phyloP scores from a whole-genome alignment of 495 filamentous ascomycete genomes.

The Aspergillus campestris region DNA sequence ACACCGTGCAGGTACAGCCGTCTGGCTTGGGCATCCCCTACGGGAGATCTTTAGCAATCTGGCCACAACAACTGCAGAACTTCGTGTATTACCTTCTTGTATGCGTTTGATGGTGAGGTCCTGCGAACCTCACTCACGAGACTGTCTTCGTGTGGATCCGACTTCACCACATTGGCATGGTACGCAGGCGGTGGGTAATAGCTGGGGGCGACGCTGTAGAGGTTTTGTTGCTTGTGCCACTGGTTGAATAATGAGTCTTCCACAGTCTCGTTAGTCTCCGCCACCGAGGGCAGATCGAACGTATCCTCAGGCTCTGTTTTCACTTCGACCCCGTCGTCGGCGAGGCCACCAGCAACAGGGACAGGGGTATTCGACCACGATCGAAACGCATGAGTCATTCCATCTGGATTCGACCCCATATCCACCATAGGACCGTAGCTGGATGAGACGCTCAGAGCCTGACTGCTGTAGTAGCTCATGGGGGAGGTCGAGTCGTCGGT shows the following conservation, averaged over 20 bases:
- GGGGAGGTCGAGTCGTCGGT: conserved; percentile 15
- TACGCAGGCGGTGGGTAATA: no score
- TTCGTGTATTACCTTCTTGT: no score
- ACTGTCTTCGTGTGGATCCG: no score
- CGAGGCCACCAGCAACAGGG: conserved; percentile 10
- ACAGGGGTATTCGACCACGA: conserved; percentile 19
- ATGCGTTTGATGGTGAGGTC: no score
- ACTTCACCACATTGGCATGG: no score
- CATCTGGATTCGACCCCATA: conserved; percentile 2
- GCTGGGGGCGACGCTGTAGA: no score
- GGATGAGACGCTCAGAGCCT: conserved; percentile 17
- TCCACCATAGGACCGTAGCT: conserved; percentile 18
- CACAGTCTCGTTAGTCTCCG: not conserved
- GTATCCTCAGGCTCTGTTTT: conserved; percentile 10
- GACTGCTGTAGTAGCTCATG: conserved; percentile 18
- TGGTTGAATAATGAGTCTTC: not conserved
- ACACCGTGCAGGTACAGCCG: conserved; percentile 67
- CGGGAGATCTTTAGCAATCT: conserved; percentile 10
- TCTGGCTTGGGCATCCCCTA: conserved; percentile 9
- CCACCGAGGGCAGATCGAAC: conserved; percentile 5
- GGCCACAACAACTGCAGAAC: not conserved
- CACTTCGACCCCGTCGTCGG: conserved; percentile 5
- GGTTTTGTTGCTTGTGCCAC: conserved; percentile 3
- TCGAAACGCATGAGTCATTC: conserved; percentile 5
- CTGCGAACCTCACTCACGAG: no score